Evolutionary conservation across 148 eudicot species (phyloP), one percentile per base, ranked within the genome.

Genomic region (Vaccinium macrocarpon): DNA sequence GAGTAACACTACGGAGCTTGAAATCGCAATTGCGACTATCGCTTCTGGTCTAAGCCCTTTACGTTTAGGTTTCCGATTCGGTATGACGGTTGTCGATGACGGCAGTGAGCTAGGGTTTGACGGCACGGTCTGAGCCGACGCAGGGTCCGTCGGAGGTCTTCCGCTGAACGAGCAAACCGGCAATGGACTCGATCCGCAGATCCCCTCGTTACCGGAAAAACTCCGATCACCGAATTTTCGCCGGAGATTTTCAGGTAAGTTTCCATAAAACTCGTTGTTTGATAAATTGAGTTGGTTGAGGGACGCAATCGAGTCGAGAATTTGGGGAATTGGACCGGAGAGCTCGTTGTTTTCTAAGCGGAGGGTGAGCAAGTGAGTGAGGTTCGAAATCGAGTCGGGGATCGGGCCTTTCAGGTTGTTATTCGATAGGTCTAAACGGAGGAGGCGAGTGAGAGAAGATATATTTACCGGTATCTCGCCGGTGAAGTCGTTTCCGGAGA

Each of bases 401-500:
- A 96, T 62, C 0, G 86, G 90, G 18, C 99, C 99, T 16, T 57
- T 76, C 14, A 96, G 87, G 80, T 96, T 96, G 84, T 96, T 96
- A 84, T 93, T 90, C 4, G 98, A 91, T 32, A 93, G 82, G 80
- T 96, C 99, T 10, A 95, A 55, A 13, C 99, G 90, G 46, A 88
- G 88, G 56, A 96, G 89, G 5, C 97, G 93, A 56, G 70, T 74
- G 19, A 95, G 90, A 2, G 81, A 76, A 2, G 90, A 87, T 4
- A 96, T 75, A 4, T 85, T 90, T 4, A 78, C 49, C 8, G 98
- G 93, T 0, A 96, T 86, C 16, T 87, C 83, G 8, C 95, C 97
- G 85, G 99, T 91, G 52, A 96, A 84, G 82, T 96, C 99, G 84
- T 96, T 96, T 21, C 84, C 82, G 0, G 94, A 92, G 85, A 96